Conservation (phyloP, 2,329 filamentous ascomycete genomes). For the Dactylellina parvicollis region DNA sequence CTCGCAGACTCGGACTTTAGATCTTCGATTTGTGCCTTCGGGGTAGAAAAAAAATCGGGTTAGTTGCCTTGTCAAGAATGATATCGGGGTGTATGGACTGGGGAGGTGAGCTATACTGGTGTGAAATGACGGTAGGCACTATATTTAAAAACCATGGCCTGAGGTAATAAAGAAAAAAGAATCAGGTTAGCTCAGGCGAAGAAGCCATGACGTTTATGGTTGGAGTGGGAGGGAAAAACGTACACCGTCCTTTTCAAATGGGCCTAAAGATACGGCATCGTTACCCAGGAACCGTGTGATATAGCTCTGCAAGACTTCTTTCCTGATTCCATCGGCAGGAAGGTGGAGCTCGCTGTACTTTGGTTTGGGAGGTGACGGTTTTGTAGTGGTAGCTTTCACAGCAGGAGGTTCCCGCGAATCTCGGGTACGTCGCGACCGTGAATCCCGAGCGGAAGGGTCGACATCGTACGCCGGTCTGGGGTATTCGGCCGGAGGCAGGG, state of each 20-base stretch:
- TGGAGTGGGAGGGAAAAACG: neutral
- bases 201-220: neutral
- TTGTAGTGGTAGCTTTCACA: conserved; percentile 14
- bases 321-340: conserved; percentile 34
- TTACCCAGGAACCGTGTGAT: conserved; percentile 42
- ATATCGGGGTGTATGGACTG: neutral
- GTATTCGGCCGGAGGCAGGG: conserved; percentile 28
- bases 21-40: conserved; percentile 47
- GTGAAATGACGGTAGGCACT: conserved; percentile 49
- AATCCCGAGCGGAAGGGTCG: neutral
- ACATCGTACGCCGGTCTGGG: neutral
- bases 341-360: conserved; percentile 32
- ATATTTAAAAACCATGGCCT: conserved; percentile 36
- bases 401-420: conserved; percentile 21
- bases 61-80: neutral
- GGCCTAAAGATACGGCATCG: conserved; percentile 35
- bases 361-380: conserved; percentile 18
- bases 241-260: conserved; percentile 32
- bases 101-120: conserved; percentile 17
- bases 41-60: neutral
- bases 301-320: conserved; percentile 39
- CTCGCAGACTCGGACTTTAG: conserved; percentile 21
- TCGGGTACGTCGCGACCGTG: conserved; percentile 14
- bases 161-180: neutral
- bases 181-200: neutral